Evolutionary conservation across 768 basidiomycete species (phyloP).

Genomic region (Lentinula raphanica): DNA sequence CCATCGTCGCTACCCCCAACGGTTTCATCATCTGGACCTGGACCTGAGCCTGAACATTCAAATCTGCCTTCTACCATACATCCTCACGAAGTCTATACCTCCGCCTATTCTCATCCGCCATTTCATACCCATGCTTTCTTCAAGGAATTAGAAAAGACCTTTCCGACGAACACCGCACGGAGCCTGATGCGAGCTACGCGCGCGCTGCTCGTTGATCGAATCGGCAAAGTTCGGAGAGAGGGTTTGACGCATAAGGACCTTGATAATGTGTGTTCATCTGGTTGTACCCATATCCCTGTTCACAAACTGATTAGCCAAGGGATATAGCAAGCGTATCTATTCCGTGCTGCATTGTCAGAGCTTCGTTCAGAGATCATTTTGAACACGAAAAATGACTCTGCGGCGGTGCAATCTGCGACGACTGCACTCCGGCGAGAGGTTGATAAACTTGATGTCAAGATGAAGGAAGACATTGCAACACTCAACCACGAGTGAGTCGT

Average conservation of each 20-base stretch:
- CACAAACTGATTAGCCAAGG: conserved; percentile 1
- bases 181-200: conserved; percentile 82
- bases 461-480: conserved; percentile 88
- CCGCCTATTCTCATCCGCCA: conserved; percentile 59
- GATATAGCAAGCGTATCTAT: conserved; percentile 87
- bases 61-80: conserved; percentile 10
- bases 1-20: background rate
- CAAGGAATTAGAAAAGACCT: conserved; percentile 61
- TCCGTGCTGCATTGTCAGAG: conserved; percentile 89
- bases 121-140: conserved; percentile 84
- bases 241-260: conserved; percentile 73
- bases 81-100: conserved; percentile 15
- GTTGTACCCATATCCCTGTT: background rate
- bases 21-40: background rate
- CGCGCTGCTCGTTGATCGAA: conserved; percentile 71
- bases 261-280: conserved; percentile 59
- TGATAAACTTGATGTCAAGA: conserved; percentile 78
- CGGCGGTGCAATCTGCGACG: conserved; percentile 72
- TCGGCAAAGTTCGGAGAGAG: conserved; percentile 65
- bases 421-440: conserved; percentile 81
- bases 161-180: conserved; percentile 67
- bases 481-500: conserved; percentile 94
- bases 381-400: conserved; percentile 77
- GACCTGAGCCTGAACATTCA: conserved; percentile 5
- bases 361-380: conserved; percentile 81